These are phyloP conservation scores for Endotrypanum monterogeii DNA, from an alignment of 208 protist species.

Conservation along the genomic window DNA sequence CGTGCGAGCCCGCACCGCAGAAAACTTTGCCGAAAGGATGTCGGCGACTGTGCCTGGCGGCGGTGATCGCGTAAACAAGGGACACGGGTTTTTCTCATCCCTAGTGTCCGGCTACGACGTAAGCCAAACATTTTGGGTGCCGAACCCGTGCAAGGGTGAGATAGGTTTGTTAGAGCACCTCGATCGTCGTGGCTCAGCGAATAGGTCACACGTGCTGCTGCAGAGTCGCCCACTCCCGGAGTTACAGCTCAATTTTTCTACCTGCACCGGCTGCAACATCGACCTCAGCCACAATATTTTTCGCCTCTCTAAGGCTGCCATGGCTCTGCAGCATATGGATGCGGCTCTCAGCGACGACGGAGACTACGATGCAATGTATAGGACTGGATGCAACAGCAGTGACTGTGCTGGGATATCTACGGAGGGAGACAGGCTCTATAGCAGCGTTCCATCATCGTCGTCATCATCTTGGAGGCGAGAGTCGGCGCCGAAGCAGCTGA, in stretches of 20 bases:
- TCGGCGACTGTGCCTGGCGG: neutral
- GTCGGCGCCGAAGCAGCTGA: slow-evolving; percentile 21
- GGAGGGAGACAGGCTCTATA: neutral
- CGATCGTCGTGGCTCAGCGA: slow-evolving; percentile 48
- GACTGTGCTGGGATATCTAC: neutral
- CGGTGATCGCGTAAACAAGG: neutral
- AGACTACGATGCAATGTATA: neutral
- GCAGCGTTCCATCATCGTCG: slow-evolving; percentile 2
- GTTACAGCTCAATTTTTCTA: slow-evolving; percentile 81
- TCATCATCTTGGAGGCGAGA: neutral
- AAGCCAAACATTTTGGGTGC: slow-evolving; percentile 71
- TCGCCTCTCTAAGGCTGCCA: slow-evolving; percentile 73
- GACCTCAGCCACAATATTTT: slow-evolving; percentile 79
- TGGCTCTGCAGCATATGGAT: slow-evolving; percentile 78
- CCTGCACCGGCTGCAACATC: slow-evolving; percentile 71
- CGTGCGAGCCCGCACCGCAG: slow-evolving; percentile 49
- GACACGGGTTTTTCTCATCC: slow-evolving; percentile 5
- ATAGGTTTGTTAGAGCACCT: slow-evolving; percentile 71
- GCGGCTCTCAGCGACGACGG: slow-evolving; percentile 35
- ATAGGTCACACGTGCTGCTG: slow-evolving; percentile 61
- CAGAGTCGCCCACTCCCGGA: slow-evolving; percentile 70
- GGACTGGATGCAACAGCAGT: neutral
- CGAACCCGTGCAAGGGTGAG: slow-evolving; percentile 55
- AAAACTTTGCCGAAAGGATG: slow-evolving; percentile 26
- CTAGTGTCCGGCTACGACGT: slow-evolving; percentile 42